Base-by-base conservation (phyloP, 106 monocot genomes). In the Allium sativum region DNA sequence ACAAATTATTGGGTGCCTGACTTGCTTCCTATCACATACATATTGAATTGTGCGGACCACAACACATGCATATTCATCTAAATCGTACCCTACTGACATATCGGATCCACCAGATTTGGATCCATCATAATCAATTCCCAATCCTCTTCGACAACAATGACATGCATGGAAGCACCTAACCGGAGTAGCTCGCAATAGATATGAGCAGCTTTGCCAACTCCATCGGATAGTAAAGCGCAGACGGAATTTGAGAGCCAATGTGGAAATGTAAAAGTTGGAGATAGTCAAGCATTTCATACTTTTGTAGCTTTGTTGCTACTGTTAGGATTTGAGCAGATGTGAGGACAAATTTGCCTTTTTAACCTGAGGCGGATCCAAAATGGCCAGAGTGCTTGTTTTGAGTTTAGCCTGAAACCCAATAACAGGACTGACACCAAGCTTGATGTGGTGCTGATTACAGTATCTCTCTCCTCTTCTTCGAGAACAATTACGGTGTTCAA, bases 131-230 rank as follows among this genome's bases (percentile, higher is more conserved):
- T 91, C 82, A 43, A 91, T 81, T 20, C 86, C 91, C 8, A 91
- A 82, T 18, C 91, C 91, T 86, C 91, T 8, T 86, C 91, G 16
- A 91, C 68, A 66, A 86, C 91, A 55, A 91, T 83, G 13, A 91
- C 86, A n/a, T 66, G 72, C 86, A 91, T 83, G 50, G 52, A 64
- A 0, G 88, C 83, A 2, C 88, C 88, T 9, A 88, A 74, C 40
- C 72, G 64, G 0, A 70, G 58, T 6, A 88, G 79, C 69, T 88
- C 88, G 64, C 83, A 83, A 68, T 77, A 88, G 68, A 88, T 75
- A 45, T 88, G 83, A 8, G 83, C 83, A 5, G 83, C 88, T 72
- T 88, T 83, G 46, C 68, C 58, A 14, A 88, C 80, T 2, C 83
- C 88, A 41, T 83, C 83, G 42, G 78, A 48, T 13, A 91, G 71